Conservation (phyloP, 495 filamentous ascomycete genomes). For the Daldinia grandis region DNA sequence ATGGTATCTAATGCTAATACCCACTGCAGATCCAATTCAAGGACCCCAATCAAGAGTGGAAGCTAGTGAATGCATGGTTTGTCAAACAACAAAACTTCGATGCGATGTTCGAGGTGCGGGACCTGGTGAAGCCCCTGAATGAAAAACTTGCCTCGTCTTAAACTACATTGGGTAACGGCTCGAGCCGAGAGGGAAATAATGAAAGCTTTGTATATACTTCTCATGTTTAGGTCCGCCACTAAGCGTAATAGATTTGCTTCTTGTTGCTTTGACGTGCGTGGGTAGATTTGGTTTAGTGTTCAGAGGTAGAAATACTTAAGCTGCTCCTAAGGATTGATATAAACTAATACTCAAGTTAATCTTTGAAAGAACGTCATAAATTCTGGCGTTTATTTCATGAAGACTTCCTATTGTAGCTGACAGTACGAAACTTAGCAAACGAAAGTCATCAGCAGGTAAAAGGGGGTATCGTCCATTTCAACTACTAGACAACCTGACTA, state of each 20-base stretch:
- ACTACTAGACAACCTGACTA: slow-evolving; percentile 42
- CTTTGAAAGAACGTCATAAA: too few species aligned
- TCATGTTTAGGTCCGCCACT: background rate
- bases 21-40: slow-evolving; percentile 61
- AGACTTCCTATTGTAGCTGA: too few species aligned
- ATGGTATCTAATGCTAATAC: slow-evolving; percentile 5
- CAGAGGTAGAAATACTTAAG: too few species aligned
- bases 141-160: slow-evolving; percentile 6
- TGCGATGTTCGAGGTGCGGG: slow-evolving; percentile 60
- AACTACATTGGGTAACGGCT: background rate
- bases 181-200: background rate
- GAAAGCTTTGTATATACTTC: slow-evolving; percentile 14
- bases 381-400: too few species aligned
- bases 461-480: slow-evolving; percentile 48
- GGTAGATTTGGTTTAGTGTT: too few species aligned
- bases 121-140: slow-evolving; percentile 53
- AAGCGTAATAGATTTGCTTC: slow-evolving; percentile 5
- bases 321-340: too few species aligned
- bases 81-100: slow-evolving; percentile 73
- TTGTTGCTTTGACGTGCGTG: background rate
- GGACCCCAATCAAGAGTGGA: slow-evolving; percentile 68
- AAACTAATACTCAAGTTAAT: too few species aligned
- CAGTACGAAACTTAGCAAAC: background rate
- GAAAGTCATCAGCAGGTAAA: slow-evolving; percentile 4
- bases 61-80: slow-evolving; percentile 76